A percentile compares a stretch with the other conserved stretches of the same genome.
Evolutionary conservation across 352 stramenopile species (phyloP).

Genomic region (Globisporangium megalacanthum): DNA sequence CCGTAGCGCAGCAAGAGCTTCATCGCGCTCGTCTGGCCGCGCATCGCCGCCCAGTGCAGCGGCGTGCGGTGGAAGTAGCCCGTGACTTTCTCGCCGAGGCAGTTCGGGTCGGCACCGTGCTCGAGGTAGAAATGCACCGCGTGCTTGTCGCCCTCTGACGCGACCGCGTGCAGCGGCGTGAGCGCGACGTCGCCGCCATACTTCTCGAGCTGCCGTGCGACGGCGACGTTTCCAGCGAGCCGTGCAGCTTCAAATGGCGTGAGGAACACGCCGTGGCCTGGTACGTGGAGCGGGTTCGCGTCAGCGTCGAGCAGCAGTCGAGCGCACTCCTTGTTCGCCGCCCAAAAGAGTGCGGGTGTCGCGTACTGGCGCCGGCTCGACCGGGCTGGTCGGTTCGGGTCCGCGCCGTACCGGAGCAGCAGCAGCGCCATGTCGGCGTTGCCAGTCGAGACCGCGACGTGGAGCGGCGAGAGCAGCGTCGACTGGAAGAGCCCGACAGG

Average conservation of each 20-base stretch:
- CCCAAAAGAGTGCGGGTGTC: slow-evolving; percentile 69
- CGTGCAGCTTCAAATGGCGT: slow-evolving; percentile 72
- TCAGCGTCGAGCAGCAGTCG: slow-evolving; percentile 60
- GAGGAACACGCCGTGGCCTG: slow-evolving; percentile 44
- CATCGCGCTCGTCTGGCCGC: slow-evolving; percentile 49
- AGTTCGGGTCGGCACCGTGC: slow-evolving; percentile 57
- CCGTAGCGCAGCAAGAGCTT: slow-evolving; percentile 60
- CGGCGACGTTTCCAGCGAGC: slow-evolving; percentile 51
- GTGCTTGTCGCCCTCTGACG: slow-evolving; percentile 41
- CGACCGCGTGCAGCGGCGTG: slow-evolving; percentile 67
- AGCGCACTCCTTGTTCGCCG: slow-evolving; percentile 61
- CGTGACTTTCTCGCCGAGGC: slow-evolving; percentile 60
- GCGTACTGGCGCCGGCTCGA: slow-evolving; percentile 54
- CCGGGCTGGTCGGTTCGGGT: slow-evolving; percentile 44
- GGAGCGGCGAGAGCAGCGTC: slow-evolving; percentile 65
- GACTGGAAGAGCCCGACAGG: slow-evolving; percentile 49
- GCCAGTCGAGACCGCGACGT: slow-evolving; percentile 66
- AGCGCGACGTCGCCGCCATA: slow-evolving; percentile 74
- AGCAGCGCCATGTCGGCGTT: slow-evolving; percentile 62
- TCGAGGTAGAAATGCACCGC: slow-evolving; percentile 68
- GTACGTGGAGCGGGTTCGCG: slow-evolving; percentile 58
- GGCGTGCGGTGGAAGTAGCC: slow-evolving; percentile 65
- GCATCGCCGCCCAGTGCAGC: slow-evolving; percentile 79
- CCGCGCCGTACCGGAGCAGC: slow-evolving; percentile 51
- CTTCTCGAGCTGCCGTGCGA: slow-evolving; percentile 70